Evolutionary conservation across 2,329 filamentous ascomycete species (phyloP).

Genomic region (Clonostachys chloroleuca): DNA sequence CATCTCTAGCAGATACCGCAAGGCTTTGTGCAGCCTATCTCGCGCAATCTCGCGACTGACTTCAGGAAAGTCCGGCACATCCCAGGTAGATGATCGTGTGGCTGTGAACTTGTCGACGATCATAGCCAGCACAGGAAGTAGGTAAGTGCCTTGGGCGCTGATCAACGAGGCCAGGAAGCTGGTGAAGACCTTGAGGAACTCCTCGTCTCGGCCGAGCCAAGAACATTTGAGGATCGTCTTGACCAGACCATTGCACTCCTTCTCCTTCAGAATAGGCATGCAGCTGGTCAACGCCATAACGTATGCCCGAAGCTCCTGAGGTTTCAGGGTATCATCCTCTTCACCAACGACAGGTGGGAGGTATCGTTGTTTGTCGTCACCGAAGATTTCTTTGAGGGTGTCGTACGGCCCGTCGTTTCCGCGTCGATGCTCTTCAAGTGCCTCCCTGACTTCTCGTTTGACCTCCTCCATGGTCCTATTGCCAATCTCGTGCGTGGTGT

Average conservation of each 20-base stretch:
- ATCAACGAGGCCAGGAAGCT: constrained; percentile 69
- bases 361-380: constrained; percentile 39
- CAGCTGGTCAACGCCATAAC: constrained; percentile 59
- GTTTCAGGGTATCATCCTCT: constrained; percentile 43
- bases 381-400: constrained; percentile 54
- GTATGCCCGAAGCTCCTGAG: constrained; percentile 55
- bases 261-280: constrained; percentile 53
- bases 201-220: constrained; percentile 61
- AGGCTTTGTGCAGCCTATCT: constrained; percentile 67
- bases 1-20: constrained; percentile 73
- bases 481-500: constrained; percentile 51
- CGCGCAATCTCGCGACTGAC: constrained; percentile 64
- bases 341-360: constrained; percentile 30
- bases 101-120: constrained; percentile 73
- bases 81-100: constrained; percentile 38
- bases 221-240: constrained; percentile 54
- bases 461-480: constrained; percentile 48
- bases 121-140: constrained; percentile 71
- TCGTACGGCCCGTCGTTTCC: constrained; percentile 59
- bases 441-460: constrained; percentile 48
- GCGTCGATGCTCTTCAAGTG: constrained; percentile 50
- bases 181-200: constrained; percentile 63
- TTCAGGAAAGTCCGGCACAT: constrained; percentile 45
- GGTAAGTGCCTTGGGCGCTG: constrained; percentile 77
- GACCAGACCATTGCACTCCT: constrained; percentile 54